phyloP scores from a whole-genome alignment of 1,139 yeast genomes.

The Kluyveromyces sp. region DNA sequence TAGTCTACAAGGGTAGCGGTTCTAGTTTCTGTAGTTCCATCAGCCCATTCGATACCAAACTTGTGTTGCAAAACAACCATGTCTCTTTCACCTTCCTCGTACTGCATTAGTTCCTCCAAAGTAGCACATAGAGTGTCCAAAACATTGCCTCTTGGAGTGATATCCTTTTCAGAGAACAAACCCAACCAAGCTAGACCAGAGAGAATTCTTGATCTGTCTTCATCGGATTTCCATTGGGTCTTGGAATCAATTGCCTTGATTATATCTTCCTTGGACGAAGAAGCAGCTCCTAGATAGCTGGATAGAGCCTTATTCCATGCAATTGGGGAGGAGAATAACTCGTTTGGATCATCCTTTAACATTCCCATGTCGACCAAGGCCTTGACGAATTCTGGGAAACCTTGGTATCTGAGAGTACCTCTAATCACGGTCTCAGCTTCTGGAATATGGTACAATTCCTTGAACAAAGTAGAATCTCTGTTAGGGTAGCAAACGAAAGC shows the following conservation, averaged over 20 bases:
- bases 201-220: conserved; percentile 78
- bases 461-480: conserved; percentile 93
- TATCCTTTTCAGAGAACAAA: conserved; percentile 66
- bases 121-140: conserved; percentile 95
- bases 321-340: conserved; percentile 47
- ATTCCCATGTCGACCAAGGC: conserved; percentile 91
- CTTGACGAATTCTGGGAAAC: conserved; percentile 96
- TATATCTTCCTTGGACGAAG: conserved; percentile 64
- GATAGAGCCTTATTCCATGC: conserved; percentile 90
- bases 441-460: conserved; percentile 86
- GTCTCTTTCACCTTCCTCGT: conserved; percentile 92
- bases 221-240: conserved; percentile 73
- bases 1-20: conserved; percentile 92
- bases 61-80: conserved; percentile 93
- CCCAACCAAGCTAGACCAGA: conserved; percentile 94
- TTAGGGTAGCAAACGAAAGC: conserved; percentile 95
- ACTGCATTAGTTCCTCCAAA: conserved; percentile 92
- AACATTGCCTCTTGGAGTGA: conserved; percentile 87
- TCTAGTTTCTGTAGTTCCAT: conserved; percentile 83
- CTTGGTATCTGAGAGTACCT: conserved; percentile 96
- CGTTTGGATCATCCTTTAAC: conserved; percentile 67
- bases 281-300: conserved; percentile 62
- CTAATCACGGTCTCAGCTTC: conserved; percentile 96
- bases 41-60: conserved; percentile 95
- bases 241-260: conserved; percentile 66